Base-by-base conservation (phyloP, 495 filamentous ascomycete species). In the Lasiosphaeria miniovina region DNA sequence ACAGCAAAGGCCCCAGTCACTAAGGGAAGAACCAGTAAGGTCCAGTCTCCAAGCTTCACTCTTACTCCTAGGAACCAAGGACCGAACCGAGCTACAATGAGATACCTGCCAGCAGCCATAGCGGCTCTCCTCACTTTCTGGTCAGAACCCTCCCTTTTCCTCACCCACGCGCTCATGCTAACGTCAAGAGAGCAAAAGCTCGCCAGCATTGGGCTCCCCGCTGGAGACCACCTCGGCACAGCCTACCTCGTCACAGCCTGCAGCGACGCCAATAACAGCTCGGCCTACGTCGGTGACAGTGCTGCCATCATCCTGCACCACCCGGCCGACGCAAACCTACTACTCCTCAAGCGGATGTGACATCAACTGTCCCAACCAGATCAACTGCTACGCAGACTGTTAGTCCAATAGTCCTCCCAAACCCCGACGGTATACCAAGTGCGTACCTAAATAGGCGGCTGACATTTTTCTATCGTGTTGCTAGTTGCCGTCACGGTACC, bases 301-400 rank as follows among this genome's bases (percentile, higher is more conserved):
- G 33, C 31, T 63, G 57, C 43, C 63, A 0, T 52, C 50, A 0
- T 60, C 52, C 5, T 64, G 64, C 54, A 64, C 58, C 14, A 57
- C 40, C 8, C 58, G 57, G 1, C 61, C 61, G 0, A 58, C 57
- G 15, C 57, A 58, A 8, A 66, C 61, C 1, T 36, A 14, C 35
- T 61, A 33, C 9, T 35, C 41, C 12, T 57, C 54, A 24, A 56
- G 45, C 33, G 61, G 61, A 4, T 66, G 61, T 15, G 54, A 48
- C 24, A 52, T 66, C 9, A 3, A 41, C 0, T 64, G 61, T 41
- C 3, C 46, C 49, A 40, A 4, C 31, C 11, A 14, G 11, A 15
- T 41, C 6, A 17, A 49, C 36, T 66, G 61, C 48, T 45, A 55
- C 31, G 50, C 34, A 4, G 61, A 66, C 38, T 12, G 62, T 61